Conservation (phyloP, 2,329 filamentous ascomycete genomes). For the Lasiodiplodia hormozganensis region DNA sequence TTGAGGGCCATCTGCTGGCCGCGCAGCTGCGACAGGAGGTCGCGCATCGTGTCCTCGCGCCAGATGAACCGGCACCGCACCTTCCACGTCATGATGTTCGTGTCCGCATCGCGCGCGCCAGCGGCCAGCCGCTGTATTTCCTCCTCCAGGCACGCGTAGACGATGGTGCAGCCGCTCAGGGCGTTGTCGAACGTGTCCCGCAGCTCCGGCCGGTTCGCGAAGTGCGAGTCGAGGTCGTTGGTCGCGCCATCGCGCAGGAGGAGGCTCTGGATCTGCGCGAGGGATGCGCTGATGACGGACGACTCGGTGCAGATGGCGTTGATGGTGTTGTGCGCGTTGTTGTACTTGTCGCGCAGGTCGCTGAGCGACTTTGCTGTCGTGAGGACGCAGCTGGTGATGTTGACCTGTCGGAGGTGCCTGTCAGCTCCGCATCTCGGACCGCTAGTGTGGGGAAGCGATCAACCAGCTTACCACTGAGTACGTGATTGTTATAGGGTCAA, state of each 20-base stretch:
- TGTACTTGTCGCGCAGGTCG: slow-evolving; percentile 40
- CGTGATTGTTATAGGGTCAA: neutral
- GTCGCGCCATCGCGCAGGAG: slow-evolving; percentile 36
- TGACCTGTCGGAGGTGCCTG: slow-evolving; percentile 26
- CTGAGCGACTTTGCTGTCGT: slow-evolving; percentile 41
- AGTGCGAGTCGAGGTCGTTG: slow-evolving; percentile 9
- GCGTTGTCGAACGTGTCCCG: slow-evolving; percentile 42
- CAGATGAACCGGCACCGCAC: slow-evolving; percentile 40
- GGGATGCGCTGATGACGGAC: slow-evolving; percentile 42
- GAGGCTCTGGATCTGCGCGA: slow-evolving; percentile 42
- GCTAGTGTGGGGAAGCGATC: neutral
- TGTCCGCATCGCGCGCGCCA: slow-evolving; percentile 35
- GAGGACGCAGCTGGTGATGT: slow-evolving; percentile 39
- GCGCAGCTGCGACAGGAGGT: slow-evolving; percentile 43
- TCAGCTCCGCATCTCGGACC: neutral
- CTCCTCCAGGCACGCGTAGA: slow-evolving; percentile 43
- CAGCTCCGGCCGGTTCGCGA: slow-evolving; percentile 40
- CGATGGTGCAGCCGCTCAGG: slow-evolving; percentile 42
- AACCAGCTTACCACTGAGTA: slow-evolving; percentile 4
- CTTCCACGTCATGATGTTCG: slow-evolving; percentile 33
- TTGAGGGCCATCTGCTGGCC: slow-evolving; percentile 43
- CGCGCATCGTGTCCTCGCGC: slow-evolving; percentile 45
- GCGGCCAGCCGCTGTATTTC: slow-evolving; percentile 39
- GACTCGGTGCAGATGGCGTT: slow-evolving; percentile 44
- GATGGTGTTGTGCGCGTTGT: slow-evolving; percentile 42